These are phyloP conservation scores for Blastobotrys apis DNA, from an alignment of 1,139 yeast species.

Conservation along the genomic window DNA sequence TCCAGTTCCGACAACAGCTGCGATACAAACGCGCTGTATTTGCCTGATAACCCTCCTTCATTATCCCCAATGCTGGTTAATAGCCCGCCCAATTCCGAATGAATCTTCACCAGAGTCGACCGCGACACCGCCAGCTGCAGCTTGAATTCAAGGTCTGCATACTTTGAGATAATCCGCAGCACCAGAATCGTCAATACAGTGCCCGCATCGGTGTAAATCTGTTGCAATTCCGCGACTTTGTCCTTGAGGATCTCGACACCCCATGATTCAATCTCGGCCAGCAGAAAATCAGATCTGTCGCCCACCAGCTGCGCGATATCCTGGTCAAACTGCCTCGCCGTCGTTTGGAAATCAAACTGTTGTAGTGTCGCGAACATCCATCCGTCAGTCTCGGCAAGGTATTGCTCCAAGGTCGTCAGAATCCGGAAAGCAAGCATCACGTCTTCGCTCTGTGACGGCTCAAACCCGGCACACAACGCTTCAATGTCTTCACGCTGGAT, in stretches of 20 bases:
- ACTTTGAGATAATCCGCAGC: conserved; percentile 30
- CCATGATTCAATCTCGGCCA: conserved; percentile 32
- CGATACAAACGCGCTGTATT: conserved; percentile 33
- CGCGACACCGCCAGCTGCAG: conserved; percentile 35
- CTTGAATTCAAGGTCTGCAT: conserved; percentile 30
- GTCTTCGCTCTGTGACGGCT: conserved; percentile 28
- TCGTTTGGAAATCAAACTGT: conserved; percentile 29
- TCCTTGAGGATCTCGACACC: conserved; percentile 31
- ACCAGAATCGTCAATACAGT: conserved; percentile 35
- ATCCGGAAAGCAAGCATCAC: conserved; percentile 31
- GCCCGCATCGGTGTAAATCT: conserved; percentile 29
- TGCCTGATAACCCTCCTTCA: conserved; percentile 26
- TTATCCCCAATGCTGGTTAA: conserved; percentile 15
- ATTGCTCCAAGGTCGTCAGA: conserved; percentile 26
- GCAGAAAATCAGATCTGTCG: conserved; percentile 28
- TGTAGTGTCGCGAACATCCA: conserved; percentile 31
- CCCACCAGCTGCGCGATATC: conserved; percentile 35
- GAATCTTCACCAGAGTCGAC: conserved; percentile 36
- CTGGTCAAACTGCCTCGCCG: conserved; percentile 32
- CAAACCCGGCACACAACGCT: conserved; percentile 26
- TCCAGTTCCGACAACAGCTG: conserved; percentile 34
- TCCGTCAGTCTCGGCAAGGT: conserved; percentile 30
- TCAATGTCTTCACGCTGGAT: conserved; percentile 28
- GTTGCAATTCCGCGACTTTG: conserved; percentile 25
- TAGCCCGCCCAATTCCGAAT: conserved; percentile 32